Evolutionary conservation across 73 alveolate genomes (phyloP), one percentile per base, ranked within the genome.

Genomic region (Breviolum minutum): DNA sequence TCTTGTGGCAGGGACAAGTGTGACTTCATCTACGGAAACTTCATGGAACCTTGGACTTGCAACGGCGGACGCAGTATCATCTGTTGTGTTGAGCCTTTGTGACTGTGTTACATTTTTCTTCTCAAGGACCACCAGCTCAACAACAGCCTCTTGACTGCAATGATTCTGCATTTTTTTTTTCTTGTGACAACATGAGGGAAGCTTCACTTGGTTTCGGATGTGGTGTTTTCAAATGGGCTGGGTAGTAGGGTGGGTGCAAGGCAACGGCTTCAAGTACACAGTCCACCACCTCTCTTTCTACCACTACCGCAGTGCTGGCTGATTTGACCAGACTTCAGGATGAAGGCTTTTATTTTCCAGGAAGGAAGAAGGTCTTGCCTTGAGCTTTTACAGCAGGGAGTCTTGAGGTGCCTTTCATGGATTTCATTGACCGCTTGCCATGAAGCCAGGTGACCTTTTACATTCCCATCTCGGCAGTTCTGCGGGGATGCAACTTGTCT

Each of bases 391-490:
- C 24, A 68, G 77, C 77, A 2, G 8, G 1, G 77, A n/a, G n/a
- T n/a, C 54, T 40, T 40, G 54, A 40, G 0, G 54, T 40, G 54
- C 54, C 54, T 40, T 40, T 40, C 5, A 0, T 40, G 54, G 54
- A 40, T 40, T 40, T 40, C 54, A 2, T 40, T 40, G 54, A 40
- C 0, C 54, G 3, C 54, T 68, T 68, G 77, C 17, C 24, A 68
- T 17, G 24, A 24, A 8, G 94, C 40, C 94, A 86, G 94, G 94
- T 48, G 7, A 86, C 94, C 11, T n/a, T 63, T 6, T 86, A 86
- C 63, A 86, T 86, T 63, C 81, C 94, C 63, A 86, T 86, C 94
- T 86, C 94, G 32, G 94, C 94, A n/a, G 94, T 86, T 62, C 94
- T 86, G 29, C 64, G 94, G 24, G 94, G 94, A 63, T 86, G 94